Base-by-base conservation (phyloP, 805 yeast species). In the Saturnispora halmiae region DNA sequence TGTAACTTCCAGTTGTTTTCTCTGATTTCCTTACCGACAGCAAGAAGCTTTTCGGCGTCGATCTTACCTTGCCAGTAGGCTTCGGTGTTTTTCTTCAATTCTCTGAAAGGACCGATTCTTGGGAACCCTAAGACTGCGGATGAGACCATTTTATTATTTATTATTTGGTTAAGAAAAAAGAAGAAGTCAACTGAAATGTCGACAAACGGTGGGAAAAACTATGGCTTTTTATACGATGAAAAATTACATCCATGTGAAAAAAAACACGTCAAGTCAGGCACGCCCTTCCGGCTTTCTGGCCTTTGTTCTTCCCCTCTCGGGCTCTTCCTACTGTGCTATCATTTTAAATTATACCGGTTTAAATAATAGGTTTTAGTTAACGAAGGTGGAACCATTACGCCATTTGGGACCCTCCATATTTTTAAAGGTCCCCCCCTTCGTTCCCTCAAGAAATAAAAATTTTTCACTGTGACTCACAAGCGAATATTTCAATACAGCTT, bases 81-180 rank as follows among this genome's bases (percentile, higher is more conserved):
- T 75, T 92, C 98, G 56, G 98, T 92, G 69, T 86, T 85, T 73
- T 92, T 92, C 75, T 92, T 92, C 69, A 92, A 81, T 75, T 92
- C 98, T 79, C 98, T 92, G 75, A 87, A 87, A 59, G 96, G 92
- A 63, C 98, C 98, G 63, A 90, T 92, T 77, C 98, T 92, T 73
- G 98, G 98, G 92, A 92, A 92, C 69, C 98, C 98, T 72, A 92
- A 79, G 59, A 92, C 94, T 63, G 96, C 79, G 51, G 97, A 90
- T 70, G 81, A 81, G 70, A 90, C 97, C 97, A 90, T 90, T 60
- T 46, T 73, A 20, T 31, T 24, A 22, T 27, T 31, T 20, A 31
- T 15, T 27, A n/a, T 30, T 10, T 24, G 30, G 25, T 40, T 35
- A 25, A 39, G 16, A 18, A 14, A 13, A 28, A 29, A 18, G 18